A percentile compares a stretch with the other conserved stretches of the same genome.
Conservation (phyloP, 768 basidiomycete genomes). For the Agaricus blazei region DNA sequence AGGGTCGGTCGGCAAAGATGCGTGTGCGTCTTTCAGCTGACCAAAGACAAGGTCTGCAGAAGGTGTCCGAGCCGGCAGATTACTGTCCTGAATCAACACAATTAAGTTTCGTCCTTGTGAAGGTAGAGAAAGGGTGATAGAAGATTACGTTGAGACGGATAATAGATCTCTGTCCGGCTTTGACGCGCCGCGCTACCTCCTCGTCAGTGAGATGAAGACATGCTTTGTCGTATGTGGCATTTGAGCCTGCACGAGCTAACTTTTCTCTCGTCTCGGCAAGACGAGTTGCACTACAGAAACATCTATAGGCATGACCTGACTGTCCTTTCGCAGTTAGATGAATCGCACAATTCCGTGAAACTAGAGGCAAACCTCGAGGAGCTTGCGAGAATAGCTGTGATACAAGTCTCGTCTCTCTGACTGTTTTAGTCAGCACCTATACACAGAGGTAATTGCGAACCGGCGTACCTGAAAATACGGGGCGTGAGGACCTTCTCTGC, state of each 20-base stretch:
- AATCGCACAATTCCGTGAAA: not conserved
- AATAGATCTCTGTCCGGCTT: conserved; percentile 72
- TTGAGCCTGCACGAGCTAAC: conserved; percentile 68
- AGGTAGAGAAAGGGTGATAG: not conserved
- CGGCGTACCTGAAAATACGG: conserved; percentile 80
- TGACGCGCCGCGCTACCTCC: conserved; percentile 70
- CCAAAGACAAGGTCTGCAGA: conserved; percentile 76
- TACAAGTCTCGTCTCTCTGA: conserved; percentile 90
- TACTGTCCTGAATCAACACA: conserved; percentile 43
- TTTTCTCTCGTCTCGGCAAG: conserved; percentile 64
- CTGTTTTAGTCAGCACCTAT: conserved; percentile 32
- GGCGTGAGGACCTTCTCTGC: conserved; percentile 63
- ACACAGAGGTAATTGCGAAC: not conserved
- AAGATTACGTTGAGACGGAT: conserved; percentile 81
- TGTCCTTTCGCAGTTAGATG: conserved; percentile 22
- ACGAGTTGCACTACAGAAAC: conserved; percentile 82
- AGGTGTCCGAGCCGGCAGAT: conserved; percentile 43
- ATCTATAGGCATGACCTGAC: conserved; percentile 89
- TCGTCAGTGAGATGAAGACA: conserved; percentile 86
- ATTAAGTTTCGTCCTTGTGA: no score
- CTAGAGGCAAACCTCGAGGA: conserved; percentile 59
- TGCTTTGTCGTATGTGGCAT: conserved; percentile 80
- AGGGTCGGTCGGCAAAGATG: conserved; percentile 82
- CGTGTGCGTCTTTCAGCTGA: conserved; percentile 63
- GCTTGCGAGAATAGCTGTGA: conserved; percentile 59